phyloP scores from a whole-genome alignment of 805 yeast species.

The Debaryomyces hansenii region DNA sequence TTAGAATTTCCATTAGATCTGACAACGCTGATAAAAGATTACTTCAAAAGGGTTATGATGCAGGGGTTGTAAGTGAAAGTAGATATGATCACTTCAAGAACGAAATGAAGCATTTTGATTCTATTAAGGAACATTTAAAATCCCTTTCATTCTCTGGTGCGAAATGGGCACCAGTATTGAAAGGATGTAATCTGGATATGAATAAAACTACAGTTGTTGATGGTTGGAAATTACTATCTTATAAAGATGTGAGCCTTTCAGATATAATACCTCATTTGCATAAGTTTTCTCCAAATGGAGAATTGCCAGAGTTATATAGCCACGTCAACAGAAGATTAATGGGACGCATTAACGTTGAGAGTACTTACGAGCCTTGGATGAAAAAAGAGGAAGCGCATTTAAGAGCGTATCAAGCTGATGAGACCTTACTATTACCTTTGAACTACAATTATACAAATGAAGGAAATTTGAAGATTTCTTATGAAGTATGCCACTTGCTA shows the following conservation, averaged over 20 bases:
- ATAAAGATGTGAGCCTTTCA: conserved; percentile 40
- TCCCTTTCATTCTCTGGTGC: conserved; percentile 49
- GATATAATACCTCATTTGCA: conserved; percentile 30
- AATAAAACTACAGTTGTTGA: conserved; percentile 35
- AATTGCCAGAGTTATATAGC: conserved; percentile 24
- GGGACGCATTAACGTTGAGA: conserved; percentile 71
- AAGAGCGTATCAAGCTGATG: conserved; percentile 82
- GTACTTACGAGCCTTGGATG: conserved; percentile 79
- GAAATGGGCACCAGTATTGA: conserved; percentile 60
- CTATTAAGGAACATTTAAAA: conserved; percentile 46
- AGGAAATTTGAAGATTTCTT: conserved; percentile 56
- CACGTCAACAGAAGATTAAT: conserved; percentile 41
- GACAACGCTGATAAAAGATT: conserved; percentile 92
- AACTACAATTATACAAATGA: conserved; percentile 61
- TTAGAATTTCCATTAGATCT: conserved; percentile 82
- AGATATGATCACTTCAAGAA: conserved; percentile 51
- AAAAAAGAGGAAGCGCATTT: conserved; percentile 70
- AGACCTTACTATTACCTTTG: conserved; percentile 66
- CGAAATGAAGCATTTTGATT: conserved; percentile 48
- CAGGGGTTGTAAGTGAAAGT: conserved; percentile 65
- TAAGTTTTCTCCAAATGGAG: conserved; percentile 15
- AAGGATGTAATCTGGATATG: conserved; percentile 49
- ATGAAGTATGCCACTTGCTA: conserved; percentile 68
- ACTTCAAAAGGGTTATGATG: conserved; percentile 62
- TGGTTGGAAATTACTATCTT: conserved; percentile 73